Percentiles rank a stretch among this genome's conserved stretches.
Evolutionary conservation across 257 asterid genomes (phyloP).

Genomic region (Ligustrum vulgare): DNA sequence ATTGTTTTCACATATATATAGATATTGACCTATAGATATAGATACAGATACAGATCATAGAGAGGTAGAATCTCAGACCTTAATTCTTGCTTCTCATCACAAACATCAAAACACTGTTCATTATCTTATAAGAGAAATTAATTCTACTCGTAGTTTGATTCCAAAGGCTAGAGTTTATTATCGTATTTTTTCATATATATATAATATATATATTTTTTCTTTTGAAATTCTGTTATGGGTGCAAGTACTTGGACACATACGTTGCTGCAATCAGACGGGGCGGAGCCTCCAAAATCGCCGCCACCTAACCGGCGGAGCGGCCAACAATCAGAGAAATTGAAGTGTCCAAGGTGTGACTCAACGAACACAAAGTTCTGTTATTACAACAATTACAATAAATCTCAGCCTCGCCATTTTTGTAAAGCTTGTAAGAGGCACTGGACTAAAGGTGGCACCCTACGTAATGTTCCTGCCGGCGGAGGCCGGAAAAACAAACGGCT

Average conservation of each 20-base stretch:
- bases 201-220: background rate
- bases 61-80: background rate
- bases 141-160: background rate
- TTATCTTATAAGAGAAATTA: background rate
- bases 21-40: background rate
- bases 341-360: constrained; percentile 75
- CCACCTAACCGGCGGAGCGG: constrained; percentile 23
- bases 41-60: background rate
- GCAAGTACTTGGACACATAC: constrained; percentile 37
- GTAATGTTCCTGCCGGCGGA: constrained; percentile 75
- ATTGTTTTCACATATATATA: background rate
- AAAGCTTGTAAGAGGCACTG: constrained; percentile 78
- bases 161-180: no score
- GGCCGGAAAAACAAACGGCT: constrained; percentile 67
- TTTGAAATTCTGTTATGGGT: constrained; percentile 30
- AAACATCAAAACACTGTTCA: background rate
- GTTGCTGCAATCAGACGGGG: constrained; percentile 25
- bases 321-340: constrained; percentile 35
- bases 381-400: constrained; percentile 69
- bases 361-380: constrained; percentile 69
- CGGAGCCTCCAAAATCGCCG: constrained; percentile 38
- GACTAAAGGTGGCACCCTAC: constrained; percentile 80
- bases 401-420: constrained; percentile 81
- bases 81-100: no score
- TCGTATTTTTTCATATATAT: background rate